Base-by-base conservation (phyloP, 495 filamentous ascomycete genomes). In the Glarea lozoyensis region DNA sequence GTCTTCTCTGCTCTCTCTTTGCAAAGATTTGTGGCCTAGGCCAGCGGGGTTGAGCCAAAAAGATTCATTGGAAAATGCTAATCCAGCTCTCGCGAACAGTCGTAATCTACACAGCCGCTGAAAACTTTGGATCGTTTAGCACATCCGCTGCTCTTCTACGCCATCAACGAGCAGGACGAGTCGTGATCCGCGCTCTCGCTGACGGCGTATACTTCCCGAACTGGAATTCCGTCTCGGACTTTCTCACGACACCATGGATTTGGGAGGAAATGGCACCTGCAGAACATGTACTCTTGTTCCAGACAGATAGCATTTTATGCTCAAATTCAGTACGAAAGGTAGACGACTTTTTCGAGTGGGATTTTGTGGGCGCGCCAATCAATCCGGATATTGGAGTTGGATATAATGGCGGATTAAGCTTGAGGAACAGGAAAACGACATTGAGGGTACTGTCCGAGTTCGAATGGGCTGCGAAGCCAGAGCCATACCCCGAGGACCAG, bases 291-390 rank as follows among this genome's bases (percentile, higher is more conserved):
- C 35, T 56, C 0, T 9, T 56, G 2, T 56, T 56, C 22, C 53
- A 56, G 20, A 31, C 23, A 4, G 53, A 56, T 37, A 31, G 30
- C 10, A 39, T 56, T 1, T 31, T 56, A 1, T 56, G 53, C 34
- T 35, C 40, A 17, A 49, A 48, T 32, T 18, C 37, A 2, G 43
- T 34, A 2, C 13, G 44, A 15, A 46, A 39, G 16, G 53, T 52
- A 1, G 53, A 56, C 16, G 53, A 56, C n/a, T 56, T 49, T 31
- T 47, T 56, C 15, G 40, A 49, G 10, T 56, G 42, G 20, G 53
- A 56, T 36, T 46, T 49, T 15, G 52, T 56, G 22, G 53, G 53
- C 1, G 53, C 53, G 4, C 53, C 53, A 2, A 46, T 56, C 21
- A 7, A 7, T 1, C 23, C 21, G 3, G 15, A 13, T 15, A 39